Evolutionary conservation across 768 basidiomycete genomes (phyloP), one percentile per base, ranked within the genome.

Genomic region (Boletus fagicola): DNA sequence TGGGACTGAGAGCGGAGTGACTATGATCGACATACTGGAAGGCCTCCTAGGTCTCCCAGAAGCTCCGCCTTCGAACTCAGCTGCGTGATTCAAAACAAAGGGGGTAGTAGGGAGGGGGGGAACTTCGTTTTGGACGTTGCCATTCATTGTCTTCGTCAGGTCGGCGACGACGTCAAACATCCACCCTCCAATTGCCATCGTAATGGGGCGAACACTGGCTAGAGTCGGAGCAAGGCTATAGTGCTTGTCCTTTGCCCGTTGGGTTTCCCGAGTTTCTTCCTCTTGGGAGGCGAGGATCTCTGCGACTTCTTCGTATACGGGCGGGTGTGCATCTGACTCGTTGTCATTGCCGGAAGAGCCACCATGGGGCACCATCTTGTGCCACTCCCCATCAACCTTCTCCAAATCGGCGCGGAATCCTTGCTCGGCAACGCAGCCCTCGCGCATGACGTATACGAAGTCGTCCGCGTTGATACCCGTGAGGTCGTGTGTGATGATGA

Each of bases 401-500:
- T 93, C 90, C 50, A 98, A 80, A 66, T 96, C 95, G 2, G 72
- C 72, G 2, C 94, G 83, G 72, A 84, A 96, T 0, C 97, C 97
- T 65, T 93, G 89, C 68, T 98, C 92, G 47, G 87, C 87, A 31
- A 97, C 83, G 0, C 69, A 63, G 0, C 95, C 96, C 20, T 84
- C 79, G 62, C 86, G 84, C 77, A 98, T 85, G 3, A 98, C 90
- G 68, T 98, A 97, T 13, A 97, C 92, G 62, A 97, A 98, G 71
- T 98, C 95, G 15, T 77, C 71, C 0, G 74, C 51, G 22, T 74
- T 73, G 61, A 99, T 89, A 62, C 94, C 91, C 1, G 87, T 86
- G 18, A 98, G 83, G 64, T 98, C 97, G 72, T 98, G 96, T 0
- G 96, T 98, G 69, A 98, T 97, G 22, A 72, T 59, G 20, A 72